Evolutionary conservation across 208 protist genomes (phyloP), one percentile per base, ranked within the genome.

Genomic region (Sergeia podlipaevii): DNA sequence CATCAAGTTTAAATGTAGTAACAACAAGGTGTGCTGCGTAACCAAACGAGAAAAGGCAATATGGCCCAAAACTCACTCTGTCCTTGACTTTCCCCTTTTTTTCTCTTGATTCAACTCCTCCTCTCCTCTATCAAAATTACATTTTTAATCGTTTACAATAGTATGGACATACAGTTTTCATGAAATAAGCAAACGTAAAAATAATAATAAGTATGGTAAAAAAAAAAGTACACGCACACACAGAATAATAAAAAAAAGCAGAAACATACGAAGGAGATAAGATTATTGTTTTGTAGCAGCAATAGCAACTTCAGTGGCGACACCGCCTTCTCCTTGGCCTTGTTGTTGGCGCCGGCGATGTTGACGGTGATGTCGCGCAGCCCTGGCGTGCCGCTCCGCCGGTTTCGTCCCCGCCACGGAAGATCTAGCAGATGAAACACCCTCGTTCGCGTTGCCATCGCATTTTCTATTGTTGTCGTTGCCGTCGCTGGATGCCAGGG

Each of bases 231-330:
- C 10, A 23, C 10, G 23, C 6, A 53, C 7, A 34, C 20, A 53
- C n/a, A 5, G 5, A 33, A 21, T 24, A 58, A 3, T 2, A 41
- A 47, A 50, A n/a, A 39, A 45, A 21, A 4, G 27, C n/a, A 41
- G 38, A 47, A 49, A 50, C 28, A 60, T 50, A 48, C 34, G 34
- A 17, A 29, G 13, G 10, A 57, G 21, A 24, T 27, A 26, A 8
- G 2, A 53, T 13, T 4, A 68, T 60, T 3, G 73, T 60, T 24
- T 69, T 60, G 20, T 63, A 64, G 32, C 82, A 61, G 18, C 62
- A 69, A 47, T 75, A 69, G 29, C 59, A 60, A 54, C 10, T 53
- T 24, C 6, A 84, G 57, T 10, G 64, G 52, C 4, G 51, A 54
- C 20, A 73, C 63, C 18, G 24, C 54, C 7, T 43, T 15, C 3